Conservation (phyloP, 768 basidiomycete species). For the Termitomyces sp. region DNA sequence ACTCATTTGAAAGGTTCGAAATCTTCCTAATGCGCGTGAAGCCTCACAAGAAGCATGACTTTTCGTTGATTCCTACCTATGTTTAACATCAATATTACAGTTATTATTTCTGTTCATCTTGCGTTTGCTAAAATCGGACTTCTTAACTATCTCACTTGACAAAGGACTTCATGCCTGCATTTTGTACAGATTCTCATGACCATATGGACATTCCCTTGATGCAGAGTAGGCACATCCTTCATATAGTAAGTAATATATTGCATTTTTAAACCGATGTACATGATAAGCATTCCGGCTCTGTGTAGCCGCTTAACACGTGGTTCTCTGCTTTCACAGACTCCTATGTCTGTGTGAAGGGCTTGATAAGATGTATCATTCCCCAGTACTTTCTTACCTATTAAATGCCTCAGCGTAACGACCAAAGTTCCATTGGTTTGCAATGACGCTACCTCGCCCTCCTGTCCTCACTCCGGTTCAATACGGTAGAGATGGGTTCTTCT, state of each 20-base stretch:
- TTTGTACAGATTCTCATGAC: slow-evolving; percentile 9
- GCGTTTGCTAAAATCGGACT: slow-evolving; percentile 9
- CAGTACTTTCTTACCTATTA: slow-evolving; percentile 2
- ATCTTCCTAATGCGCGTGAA: slow-evolving; percentile 40
- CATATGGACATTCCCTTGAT: slow-evolving; percentile 11
- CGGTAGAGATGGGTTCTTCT: slow-evolving; percentile 53
- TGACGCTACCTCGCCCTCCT: slow-evolving; percentile 40
- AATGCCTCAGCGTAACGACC: slow-evolving; percentile 33
- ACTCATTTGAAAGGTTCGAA: slow-evolving; percentile 43
- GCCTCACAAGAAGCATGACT: slow-evolving; percentile 24
- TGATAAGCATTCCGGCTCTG: slow-evolving; percentile 2
- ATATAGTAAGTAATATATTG: slow-evolving; percentile 10
- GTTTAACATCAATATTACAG: background rate
- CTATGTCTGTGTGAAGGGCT: background rate
- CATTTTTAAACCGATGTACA: slow-evolving; percentile 8
- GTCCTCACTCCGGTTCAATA: slow-evolving; percentile 47
- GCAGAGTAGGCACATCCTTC: slow-evolving; percentile 8
- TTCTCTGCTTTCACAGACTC: background rate
- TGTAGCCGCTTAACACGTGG: background rate
- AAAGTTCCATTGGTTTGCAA: slow-evolving; percentile 32
- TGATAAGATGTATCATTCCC: background rate
- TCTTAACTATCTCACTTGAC: slow-evolving; percentile 4
- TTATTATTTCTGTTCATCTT: background rate
- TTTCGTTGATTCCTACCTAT: background rate
- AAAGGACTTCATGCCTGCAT: slow-evolving; percentile 8